phyloP scores from a whole-genome alignment of 2,329 filamentous ascomycete species.

The Pseudophaeomoniella oleicola region DNA sequence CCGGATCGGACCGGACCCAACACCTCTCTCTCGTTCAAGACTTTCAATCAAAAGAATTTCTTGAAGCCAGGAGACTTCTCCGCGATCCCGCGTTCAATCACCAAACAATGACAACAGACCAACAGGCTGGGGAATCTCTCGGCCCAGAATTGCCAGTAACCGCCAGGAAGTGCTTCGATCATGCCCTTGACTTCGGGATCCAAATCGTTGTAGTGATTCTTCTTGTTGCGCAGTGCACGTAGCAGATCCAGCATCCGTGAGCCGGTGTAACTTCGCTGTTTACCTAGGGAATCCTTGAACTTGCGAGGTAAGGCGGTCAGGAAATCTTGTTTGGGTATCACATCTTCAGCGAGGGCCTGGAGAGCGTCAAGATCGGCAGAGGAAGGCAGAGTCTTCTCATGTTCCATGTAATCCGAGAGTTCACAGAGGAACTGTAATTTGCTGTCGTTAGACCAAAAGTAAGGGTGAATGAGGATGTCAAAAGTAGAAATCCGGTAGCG shows the following conservation, averaged over 20 bases:
- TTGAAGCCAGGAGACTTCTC: constrained; percentile 47
- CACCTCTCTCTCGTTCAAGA: neutral
- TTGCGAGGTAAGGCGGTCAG: constrained; percentile 58
- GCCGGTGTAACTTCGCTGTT: constrained; percentile 90
- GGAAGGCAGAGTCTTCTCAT: constrained; percentile 50
- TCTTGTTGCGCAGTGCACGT: constrained; percentile 84
- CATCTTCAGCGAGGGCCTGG: constrained; percentile 36
- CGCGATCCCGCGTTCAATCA: constrained; percentile 52
- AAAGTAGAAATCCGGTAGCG: constrained; percentile 55
- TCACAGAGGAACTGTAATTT: constrained; percentile 87
- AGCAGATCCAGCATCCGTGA: constrained; percentile 71
- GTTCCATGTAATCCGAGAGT: constrained; percentile 91
- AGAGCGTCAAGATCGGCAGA: constrained; percentile 27
- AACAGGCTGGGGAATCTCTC: constrained; percentile 63
- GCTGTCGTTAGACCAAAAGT: constrained; percentile 90
- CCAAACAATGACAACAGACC: constrained; percentile 62
- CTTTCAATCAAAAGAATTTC: constrained; percentile 47
- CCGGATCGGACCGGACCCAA: too few relatives aligned
- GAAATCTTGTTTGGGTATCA: constrained; percentile 57
- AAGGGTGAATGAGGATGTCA: constrained; percentile 80
- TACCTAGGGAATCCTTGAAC: constrained; percentile 80
- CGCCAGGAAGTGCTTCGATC: constrained; percentile 63
- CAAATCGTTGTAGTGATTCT: constrained; percentile 97
- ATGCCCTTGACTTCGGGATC: constrained; percentile 57
- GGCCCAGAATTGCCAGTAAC: constrained; percentile 76